Evolutionary conservation across 2,329 filamentous ascomycete genomes (phyloP), one percentile per base, ranked within the genome.

Genomic region (Phyllosticta citrichinensis): DNA sequence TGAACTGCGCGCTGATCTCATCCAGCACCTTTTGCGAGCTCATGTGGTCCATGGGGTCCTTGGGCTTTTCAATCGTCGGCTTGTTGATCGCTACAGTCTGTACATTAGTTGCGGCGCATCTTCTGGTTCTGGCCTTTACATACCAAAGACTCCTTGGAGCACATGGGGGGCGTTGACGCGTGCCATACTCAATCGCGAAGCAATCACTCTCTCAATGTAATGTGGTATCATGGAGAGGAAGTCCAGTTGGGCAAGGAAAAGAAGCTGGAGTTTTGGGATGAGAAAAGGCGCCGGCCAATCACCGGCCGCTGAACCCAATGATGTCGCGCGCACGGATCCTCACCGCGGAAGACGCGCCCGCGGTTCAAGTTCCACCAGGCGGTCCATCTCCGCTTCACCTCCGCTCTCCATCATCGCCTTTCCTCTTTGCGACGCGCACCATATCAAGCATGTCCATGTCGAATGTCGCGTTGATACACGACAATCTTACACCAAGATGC

Each of bases 1-100:
- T 90, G 81, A 97, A 96, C 66, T 87, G 83, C 20, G 81, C 77
- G 77, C 97, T 91, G 62, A 95, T 86, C 70, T 93, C 87, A 71
- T 93, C 91, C 66, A 99, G 84, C 47, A 95, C 88, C 74, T 96
- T 47, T n/a, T 47, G 40, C 14, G 40, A 47, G 40, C 40, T 47
- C 40, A 47, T 47, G 40, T 47, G 40, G 17, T 47, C 40, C 40
- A n/a, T n/a, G 6, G 40, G 40, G 6, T 47, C 14, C 8, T 8
- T 47, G 40, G 40, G 40, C 40, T 47, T 47, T n/a, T 47, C 40
- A 47, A 47, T 47, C 14, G 40, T 47, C 40, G 40, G 40, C 40
- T 47, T 47, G 40, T 47, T 47, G 40, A 47, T 47, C 6, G 40
- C 40, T 47, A 14, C 14, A 47, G 40, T 47, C 40, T 47, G 40